Evolutionary conservation across 2,329 filamentous ascomycete genomes (phyloP), one percentile per base, ranked within the genome.

Genomic region (Cercospora sojina): DNA sequence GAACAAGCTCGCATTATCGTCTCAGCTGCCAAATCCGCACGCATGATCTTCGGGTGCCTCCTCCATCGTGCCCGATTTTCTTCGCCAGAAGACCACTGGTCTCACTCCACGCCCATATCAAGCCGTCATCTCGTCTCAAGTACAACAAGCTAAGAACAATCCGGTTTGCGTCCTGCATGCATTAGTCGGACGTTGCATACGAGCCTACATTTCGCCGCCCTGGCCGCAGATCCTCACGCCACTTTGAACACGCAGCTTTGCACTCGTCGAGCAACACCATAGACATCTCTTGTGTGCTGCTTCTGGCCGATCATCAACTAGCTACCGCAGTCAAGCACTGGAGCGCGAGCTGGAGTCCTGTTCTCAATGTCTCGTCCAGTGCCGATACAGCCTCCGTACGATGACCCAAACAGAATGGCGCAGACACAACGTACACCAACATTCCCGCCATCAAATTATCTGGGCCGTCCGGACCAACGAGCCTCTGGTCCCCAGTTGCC

Each of bases 381-480:
- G 74, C 79, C 79, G 70, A 73, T 80, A 67, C 79, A 80, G 77
- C 77, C 79, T 65, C 76, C 78, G 65, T 77, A 75, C 69, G 70
- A 71, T 72, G 71, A 75, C 35, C 53, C n/a, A 64, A 65, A 76
- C 75, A 76, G 75, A 66, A 83, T 83, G 81, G 81, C 81, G 32
- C 80, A 82, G 71, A 80, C 79, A 64, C 81, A 82, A 69, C 80
- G 78, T 64, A 76, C 78, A 62, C 76, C 79, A 60, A 72, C 75
- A 60, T 79, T 82, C 60, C 79, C 79, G 31, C 73, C 77, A 55
- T 76, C 79, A 41, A 73, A 73, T 43, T 82, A 80, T 70, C 73
- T 77, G 55, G 77, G 77, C 65, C 77, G 78, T 66, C 75, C 79
- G 43, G 74, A 73, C 43, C 77, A 79, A 70, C 77, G 78, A 59